Base-by-base conservation (phyloP, 345 rosid species). In the Brassica cretica region DNA sequence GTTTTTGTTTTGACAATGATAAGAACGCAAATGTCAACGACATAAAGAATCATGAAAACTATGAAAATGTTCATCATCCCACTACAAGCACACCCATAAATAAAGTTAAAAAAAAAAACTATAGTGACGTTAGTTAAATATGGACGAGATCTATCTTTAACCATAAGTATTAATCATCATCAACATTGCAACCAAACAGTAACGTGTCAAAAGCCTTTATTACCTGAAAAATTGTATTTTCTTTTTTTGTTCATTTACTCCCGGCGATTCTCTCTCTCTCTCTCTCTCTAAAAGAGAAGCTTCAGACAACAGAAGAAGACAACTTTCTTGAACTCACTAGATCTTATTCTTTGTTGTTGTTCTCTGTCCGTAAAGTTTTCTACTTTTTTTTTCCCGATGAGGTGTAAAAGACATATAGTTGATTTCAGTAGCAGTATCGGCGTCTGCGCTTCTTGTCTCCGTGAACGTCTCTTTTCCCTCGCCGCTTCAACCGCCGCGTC, bases 371-470 rank as follows among this genome's bases (percentile, higher is more conserved):
- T 63, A 24, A 8, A 59, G 14, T 32, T 12, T 51, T 35, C 27
- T 0, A 1, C 24, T 41, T 21, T 27, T 18, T 56, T 16, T 15
- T 51, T 51, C 3, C 78, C 84, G 77, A 94, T 94, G 98, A 94
- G 86, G 90, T 94, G 99, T 73, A 90, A 88, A 56, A 84, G 86
- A 60, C 97, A 95, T 63, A 83, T 68, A 25, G 27, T 80, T 64
- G 99, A 95, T 88, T 82, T 44, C 46, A 91, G 89, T 72, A 85
- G 92, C 84, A 69, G 69, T 80, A 89, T 80, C 69, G 98, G 99
- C 75, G 97, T 95, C 72, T 95, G 98, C 78, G 88, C 98, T 70
- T 78, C 99, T 39, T 95, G 98, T 75, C 99, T 95, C 84, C 91
- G 93, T 0, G 90, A 93, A 56, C 91, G 96, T 35, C 93, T 95